Percentiles rank a stretch among this genome's conserved stretches.
Conservation (phyloP, 2,329 filamentous ascomycete species). For the Alternaria hordeiaustralica region DNA sequence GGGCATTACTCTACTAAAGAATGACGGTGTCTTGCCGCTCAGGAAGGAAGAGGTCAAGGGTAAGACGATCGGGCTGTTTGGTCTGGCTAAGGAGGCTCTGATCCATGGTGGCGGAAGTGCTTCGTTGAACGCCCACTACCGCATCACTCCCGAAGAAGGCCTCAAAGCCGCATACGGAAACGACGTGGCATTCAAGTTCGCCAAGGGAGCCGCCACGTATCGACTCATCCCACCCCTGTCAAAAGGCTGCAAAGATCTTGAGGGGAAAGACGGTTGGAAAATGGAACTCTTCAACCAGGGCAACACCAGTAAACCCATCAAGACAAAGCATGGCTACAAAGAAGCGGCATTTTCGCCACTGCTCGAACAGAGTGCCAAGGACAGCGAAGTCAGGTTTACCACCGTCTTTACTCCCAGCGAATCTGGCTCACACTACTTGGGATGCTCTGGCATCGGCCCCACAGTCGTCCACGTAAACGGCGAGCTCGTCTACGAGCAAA, state of each 20-base stretch:
- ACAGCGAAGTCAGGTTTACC: slow-evolving; percentile 33
- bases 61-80: slow-evolving; percentile 73
- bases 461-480: slow-evolving; percentile 38
- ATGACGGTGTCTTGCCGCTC: slow-evolving; percentile 69
- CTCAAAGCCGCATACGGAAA: slow-evolving; percentile 35
- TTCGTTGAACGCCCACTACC: slow-evolving; percentile 33
- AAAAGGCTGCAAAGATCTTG: slow-evolving; percentile 31
- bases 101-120: slow-evolving; percentile 47
- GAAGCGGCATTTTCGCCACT: slow-evolving; percentile 37
- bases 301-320: slow-evolving; percentile 29
- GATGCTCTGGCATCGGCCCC: slow-evolving; percentile 44
- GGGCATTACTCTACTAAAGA: slow-evolving; percentile 75
- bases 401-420: slow-evolving; percentile 32
- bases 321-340: slow-evolving; percentile 30
- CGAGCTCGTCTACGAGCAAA: slow-evolving; percentile 39
- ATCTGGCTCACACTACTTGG: slow-evolving; percentile 40
- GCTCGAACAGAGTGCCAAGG: slow-evolving; percentile 27
- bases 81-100: slow-evolving; percentile 63
- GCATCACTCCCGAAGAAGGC: slow-evolving; percentile 36
- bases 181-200: slow-evolving; percentile 40
- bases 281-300: slow-evolving; percentile 35
- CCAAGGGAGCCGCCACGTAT: slow-evolving; percentile 45
- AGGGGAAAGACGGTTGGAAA: slow-evolving; percentile 43
- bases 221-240: slow-evolving; percentile 41
- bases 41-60: slow-evolving; percentile 61